Conservation (phyloP, 2,329 filamentous ascomycete genomes). For the Exserohilum turcica region DNA sequence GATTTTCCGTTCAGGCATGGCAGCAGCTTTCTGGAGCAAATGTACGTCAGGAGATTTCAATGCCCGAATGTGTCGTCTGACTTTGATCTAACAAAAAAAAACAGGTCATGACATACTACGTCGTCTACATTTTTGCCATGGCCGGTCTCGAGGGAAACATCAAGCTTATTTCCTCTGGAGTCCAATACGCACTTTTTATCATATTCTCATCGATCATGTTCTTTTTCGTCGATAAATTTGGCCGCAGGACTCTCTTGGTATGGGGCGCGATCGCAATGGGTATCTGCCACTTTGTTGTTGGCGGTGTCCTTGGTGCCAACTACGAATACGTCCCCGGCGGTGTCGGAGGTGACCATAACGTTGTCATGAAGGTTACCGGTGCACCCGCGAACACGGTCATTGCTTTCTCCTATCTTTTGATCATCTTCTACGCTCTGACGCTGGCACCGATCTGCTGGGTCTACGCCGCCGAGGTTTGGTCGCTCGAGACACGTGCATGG, state of each 20-base stretch:
- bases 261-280: constrained; percentile 68
- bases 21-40: constrained; percentile 78
- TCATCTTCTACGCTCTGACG: constrained; percentile 69
- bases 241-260: constrained; percentile 70
- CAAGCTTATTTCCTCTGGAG: constrained; percentile 68
- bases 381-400: constrained; percentile 59
- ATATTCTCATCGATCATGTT: constrained; percentile 77
- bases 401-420: constrained; percentile 74
- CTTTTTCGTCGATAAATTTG: constrained; percentile 75
- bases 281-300: constrained; percentile 59
- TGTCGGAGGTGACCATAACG: constrained; percentile 56
- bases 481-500: constrained; percentile 62
- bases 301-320: constrained; percentile 59
- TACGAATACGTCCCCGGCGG: constrained; percentile 36
- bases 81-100: too few relatives aligned
- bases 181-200: constrained; percentile 81
- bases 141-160: constrained; percentile 65
- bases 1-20: constrained; percentile 76
- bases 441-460: constrained; percentile 65
- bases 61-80: too few relatives aligned
- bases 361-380: constrained; percentile 58
- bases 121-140: constrained; percentile 71
- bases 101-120: constrained; percentile 23
- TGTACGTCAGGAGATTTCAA: constrained; percentile 62
- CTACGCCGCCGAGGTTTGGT: constrained; percentile 67